These are phyloP conservation scores for Trichoderma aggressivum DNA, from an alignment of 2,329 filamentous ascomycete species.

Conservation along the genomic window DNA sequence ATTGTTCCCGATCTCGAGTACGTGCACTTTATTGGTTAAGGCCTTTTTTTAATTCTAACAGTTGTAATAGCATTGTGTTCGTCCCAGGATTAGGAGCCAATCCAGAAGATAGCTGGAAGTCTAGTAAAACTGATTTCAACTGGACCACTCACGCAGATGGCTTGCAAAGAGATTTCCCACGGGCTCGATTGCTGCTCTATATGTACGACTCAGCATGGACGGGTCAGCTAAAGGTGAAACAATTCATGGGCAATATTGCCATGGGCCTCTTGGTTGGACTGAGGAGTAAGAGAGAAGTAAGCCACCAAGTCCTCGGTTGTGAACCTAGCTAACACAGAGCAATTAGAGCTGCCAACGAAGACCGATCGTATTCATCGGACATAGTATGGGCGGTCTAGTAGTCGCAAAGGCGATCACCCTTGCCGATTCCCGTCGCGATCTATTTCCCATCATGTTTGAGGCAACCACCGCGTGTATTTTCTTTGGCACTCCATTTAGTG, in stretches of 20 bases:
- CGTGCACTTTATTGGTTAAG: not conserved
- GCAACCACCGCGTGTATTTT: conserved; percentile 38
- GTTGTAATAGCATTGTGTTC: conserved; percentile 36
- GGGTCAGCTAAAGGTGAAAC: conserved; percentile 40
- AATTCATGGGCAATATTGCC: conserved; percentile 39
- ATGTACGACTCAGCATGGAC: conserved; percentile 43
- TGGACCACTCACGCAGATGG: conserved; percentile 38
- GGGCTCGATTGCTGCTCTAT: conserved; percentile 39
- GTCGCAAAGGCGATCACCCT: conserved; percentile 38
- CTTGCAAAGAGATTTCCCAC: conserved; percentile 38
- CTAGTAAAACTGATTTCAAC: conserved; percentile 36
- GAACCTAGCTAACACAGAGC: not conserved
- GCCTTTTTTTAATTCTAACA: not conserved
- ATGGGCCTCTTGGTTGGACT: conserved; percentile 36
- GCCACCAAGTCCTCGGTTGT: not conserved
- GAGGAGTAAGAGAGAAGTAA: conserved; percentile 35
- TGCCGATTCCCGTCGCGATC: conserved; percentile 34
- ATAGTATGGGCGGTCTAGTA: conserved; percentile 44
- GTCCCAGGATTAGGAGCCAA: conserved; percentile 41
- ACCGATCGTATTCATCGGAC: conserved; percentile 42
- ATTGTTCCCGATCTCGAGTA: conserved; percentile 36
- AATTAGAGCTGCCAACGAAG: conserved; percentile 1
- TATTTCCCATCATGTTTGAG: conserved; percentile 40
- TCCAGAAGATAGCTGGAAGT: conserved; percentile 40
- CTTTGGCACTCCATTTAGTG: conserved; percentile 42